phyloP scores from a whole-genome alignment of 495 filamentous ascomycete genomes.

The Neurospora sp. region DNA sequence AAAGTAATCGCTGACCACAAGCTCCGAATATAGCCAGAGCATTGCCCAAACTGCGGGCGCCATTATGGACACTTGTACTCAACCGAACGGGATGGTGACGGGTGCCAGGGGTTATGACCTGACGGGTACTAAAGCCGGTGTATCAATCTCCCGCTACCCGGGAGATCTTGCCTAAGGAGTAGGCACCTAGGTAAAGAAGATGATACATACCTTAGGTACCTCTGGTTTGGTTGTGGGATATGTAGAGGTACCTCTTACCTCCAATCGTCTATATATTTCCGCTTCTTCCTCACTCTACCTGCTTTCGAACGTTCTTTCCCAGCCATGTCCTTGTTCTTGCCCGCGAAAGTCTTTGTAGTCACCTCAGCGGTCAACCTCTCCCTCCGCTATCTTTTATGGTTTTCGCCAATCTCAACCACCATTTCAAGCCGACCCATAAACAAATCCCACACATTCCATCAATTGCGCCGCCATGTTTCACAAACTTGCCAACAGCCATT shows the following conservation, averaged over 20 bases:
- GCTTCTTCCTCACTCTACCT: background rate
- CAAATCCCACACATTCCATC: background rate
- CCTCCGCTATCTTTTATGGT: too few species aligned
- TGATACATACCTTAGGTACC: too few species aligned
- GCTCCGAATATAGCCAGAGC: background rate
- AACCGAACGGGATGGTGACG: background rate
- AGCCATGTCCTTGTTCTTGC: background rate
- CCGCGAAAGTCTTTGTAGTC: background rate
- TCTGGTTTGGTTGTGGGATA: too few species aligned
- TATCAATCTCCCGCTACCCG: too few species aligned
- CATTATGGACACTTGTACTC: background rate
- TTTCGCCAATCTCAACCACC: too few species aligned
- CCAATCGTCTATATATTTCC: background rate
- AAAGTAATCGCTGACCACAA: too few species aligned
- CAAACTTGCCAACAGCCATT: background rate
- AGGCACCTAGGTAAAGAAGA: too few species aligned
- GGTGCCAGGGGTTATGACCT: background rate
- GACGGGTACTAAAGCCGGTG: too few species aligned
- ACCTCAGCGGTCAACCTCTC: too few species aligned
- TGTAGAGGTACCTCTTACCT: background rate
- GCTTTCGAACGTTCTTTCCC: background rate
- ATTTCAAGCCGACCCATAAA: too few species aligned
- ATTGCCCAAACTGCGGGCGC: background rate
- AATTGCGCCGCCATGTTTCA: background rate
- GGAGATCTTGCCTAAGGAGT: too few species aligned